phyloP scores from a whole-genome alignment of 2,329 filamentous ascomycete genomes.

The Xylaria sp. region DNA sequence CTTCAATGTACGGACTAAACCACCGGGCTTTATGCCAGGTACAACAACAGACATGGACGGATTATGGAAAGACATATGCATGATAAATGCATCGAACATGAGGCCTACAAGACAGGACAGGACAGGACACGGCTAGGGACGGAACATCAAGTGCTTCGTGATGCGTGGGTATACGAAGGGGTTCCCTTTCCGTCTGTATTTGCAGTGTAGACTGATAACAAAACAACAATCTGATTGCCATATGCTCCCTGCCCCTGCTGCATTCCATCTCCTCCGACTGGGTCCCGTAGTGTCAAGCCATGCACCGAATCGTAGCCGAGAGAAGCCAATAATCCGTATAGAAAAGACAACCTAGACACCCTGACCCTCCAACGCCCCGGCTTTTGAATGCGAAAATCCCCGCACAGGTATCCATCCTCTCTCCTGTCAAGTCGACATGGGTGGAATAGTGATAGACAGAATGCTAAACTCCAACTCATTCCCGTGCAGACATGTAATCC shows the following conservation, averaged over 20 bases:
- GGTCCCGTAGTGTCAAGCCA: neutral
- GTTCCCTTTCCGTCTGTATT: no score
- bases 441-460: neutral
- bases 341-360: neutral
- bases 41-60: no score
- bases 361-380: constrained; percentile 6
- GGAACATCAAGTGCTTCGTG: no score
- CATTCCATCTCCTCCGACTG: neutral
- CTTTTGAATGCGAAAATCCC: constrained; percentile 13
- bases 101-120: no score
- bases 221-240: neutral
- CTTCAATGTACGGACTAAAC: no score
- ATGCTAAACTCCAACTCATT: constrained; percentile 9
- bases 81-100: no score
- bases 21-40: no score
- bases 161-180: no score
- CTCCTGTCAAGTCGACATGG: neutral
- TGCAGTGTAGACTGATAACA: no score
- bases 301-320: neutral
- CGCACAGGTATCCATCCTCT: neutral
- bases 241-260: neutral
- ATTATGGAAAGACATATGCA: no score
- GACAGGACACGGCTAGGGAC: no score
- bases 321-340: neutral
- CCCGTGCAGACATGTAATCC: no score